These are phyloP conservation scores for Apiospora marii DNA, from an alignment of 2,329 filamentous ascomycete genomes.

Conservation along the genomic window DNA sequence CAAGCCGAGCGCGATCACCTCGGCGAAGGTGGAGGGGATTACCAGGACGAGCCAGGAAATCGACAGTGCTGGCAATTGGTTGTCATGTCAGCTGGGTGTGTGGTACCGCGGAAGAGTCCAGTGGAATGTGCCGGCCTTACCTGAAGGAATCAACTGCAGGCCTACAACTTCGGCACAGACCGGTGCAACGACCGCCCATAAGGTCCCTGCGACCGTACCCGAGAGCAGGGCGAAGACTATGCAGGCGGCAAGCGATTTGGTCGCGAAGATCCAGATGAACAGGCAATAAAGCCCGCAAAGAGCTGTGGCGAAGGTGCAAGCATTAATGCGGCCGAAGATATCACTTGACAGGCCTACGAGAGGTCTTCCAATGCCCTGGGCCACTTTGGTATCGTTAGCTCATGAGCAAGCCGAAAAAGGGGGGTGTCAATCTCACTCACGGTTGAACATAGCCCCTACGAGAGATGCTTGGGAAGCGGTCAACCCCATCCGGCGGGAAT, in stretches of 20 bases:
- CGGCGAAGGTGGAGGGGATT: conserved; percentile 73
- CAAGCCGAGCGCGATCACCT: conserved; percentile 69
- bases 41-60: conserved; percentile 77
- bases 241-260: conserved; percentile 68
- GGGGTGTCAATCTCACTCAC: conserved; percentile 49
- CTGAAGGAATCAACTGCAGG: conserved; percentile 71
- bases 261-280: conserved; percentile 76
- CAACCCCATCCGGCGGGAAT: conserved; percentile 73
- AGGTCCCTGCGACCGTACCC: conserved; percentile 73
- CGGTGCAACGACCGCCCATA: conserved; percentile 74
- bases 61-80: conserved; percentile 57
- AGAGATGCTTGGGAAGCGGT: conserved; percentile 72
- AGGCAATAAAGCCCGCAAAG: conserved; percentile 70
- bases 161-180: conserved; percentile 79
- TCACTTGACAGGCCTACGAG: conserved; percentile 78
- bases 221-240: conserved; percentile 74
- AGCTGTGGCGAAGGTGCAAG: conserved; percentile 71
- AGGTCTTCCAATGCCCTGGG: conserved; percentile 72
- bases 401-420: not conserved
- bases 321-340: conserved; percentile 74
- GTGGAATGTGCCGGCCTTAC: conserved; percentile 37
- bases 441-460: conserved; percentile 76
- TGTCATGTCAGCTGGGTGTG: not conserved
- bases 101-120: not conserved
- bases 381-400: conserved; percentile 42